Percentiles rank a stretch among this genome's conserved stretches.
Conservation (phyloP, 129 eudicot species). For the Sambucus nigra region DNA sequence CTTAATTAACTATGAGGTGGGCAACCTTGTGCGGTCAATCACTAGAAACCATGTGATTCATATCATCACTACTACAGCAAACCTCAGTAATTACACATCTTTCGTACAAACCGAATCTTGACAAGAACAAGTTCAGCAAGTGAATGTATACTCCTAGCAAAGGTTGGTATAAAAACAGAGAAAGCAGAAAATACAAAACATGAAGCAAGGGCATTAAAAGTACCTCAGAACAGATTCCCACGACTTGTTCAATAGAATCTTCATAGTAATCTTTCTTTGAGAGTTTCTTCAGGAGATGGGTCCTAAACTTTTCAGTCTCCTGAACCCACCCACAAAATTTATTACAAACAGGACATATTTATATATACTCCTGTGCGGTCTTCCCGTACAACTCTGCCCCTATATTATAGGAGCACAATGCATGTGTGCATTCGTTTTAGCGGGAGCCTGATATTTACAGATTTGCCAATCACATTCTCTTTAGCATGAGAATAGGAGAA, state of each 20-base stretch:
- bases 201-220: neutral
- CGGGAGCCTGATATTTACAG: too few species aligned
- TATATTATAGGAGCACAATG: too few species aligned
- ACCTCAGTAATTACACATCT: neutral
- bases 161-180: neutral
- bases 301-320: conserved; percentile 69
- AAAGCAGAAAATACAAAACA: neutral
- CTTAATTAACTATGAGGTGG: too few species aligned
- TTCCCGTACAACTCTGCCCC: too few species aligned
- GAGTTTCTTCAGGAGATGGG: conserved; percentile 37
- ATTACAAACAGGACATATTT: neutral
- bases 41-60: too few species aligned
- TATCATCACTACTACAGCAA: too few species aligned
- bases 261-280: conserved; percentile 65
- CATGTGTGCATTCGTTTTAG: too few species aligned
- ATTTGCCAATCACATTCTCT: too few species aligned
- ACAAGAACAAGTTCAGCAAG: neutral
- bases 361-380: too few species aligned
- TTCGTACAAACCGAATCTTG: neutral
- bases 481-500: neutral
- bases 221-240: conserved; percentile 68
- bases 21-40: too few species aligned
- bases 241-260: conserved; percentile 60
- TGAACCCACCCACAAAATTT: conserved; percentile 9
- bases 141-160: too few species aligned